Base-by-base conservation (phyloP, 2,329 filamentous ascomycete species). In the Penicillium paneum region DNA sequence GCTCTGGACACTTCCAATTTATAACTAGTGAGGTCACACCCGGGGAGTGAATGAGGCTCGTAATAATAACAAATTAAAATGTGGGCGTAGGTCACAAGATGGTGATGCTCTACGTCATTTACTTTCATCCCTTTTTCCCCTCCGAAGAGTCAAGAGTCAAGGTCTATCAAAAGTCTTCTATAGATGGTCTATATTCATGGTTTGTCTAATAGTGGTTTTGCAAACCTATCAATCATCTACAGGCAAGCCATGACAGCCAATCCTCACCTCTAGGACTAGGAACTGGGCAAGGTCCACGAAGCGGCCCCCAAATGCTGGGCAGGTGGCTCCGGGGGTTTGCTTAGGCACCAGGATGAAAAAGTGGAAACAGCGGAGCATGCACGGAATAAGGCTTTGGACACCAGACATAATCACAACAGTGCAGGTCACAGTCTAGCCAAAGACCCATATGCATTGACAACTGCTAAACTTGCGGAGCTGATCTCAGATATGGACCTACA, bases 401-500 rank as follows among this genome's bases (percentile, higher is more conserved):
- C 15, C 24, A 19, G 41, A 3, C 3, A 17, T 31, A 41, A 21
- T 49, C 21, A 49, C 26, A 40, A 29, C n/a, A 36, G 8, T 19
- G 21, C 26, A 11, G 3, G 17, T 40, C 12, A 46, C 15, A 47
- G 12, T 19, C 50, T 44, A 19, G 46, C 46, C 39, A 54, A 34
- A 39, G 32, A 32, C 5, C 46, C 50, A 56, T 67, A 57, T 26
- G 58, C 29, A 8, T 60, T 49, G 10, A 64, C 44, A 36, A 67
- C 50, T 4, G 56, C 65, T 13, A 68, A 34, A 11, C 56, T 59
- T 2, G 61, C 58, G 1, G 55, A 41, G 19, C 55, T 58, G 12
- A 69, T 67, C n/a, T 67, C 65, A 8, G 65, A 61, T 6, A 67
- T 34, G 4, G 60, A 63, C 10, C 59, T 58, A 48, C 65, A 69